Percentiles rank a stretch among this genome's conserved stretches.
Evolutionary conservation across 371 early-diverging fungal species (phyloP).

Genomic region (Saksenaea vasiformis): DNA sequence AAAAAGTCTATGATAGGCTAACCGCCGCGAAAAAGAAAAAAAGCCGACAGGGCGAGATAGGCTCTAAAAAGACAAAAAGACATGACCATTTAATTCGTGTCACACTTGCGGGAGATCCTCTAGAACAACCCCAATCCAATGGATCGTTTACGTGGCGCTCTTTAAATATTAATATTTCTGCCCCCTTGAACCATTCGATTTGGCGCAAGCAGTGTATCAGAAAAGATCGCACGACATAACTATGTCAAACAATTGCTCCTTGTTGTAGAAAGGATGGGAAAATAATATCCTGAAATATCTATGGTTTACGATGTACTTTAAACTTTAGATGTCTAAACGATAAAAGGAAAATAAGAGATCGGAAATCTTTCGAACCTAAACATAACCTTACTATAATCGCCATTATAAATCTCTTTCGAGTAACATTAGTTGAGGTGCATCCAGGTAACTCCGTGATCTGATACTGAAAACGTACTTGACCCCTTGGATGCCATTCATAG

Average conservation of each 20-base stretch:
- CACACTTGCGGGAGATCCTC: neutral
- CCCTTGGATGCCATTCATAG: too few species aligned
- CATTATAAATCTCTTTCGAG: neutral
- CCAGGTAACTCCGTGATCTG: too few species aligned
- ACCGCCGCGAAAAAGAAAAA: too few species aligned
- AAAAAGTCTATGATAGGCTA: too few species aligned
- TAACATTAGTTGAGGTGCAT: neutral
- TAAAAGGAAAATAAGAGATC: neutral
- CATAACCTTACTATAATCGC: neutral
- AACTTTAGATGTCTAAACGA: neutral
- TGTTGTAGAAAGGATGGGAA: neutral
- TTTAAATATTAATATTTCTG: neutral
- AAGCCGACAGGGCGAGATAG: too few species aligned
- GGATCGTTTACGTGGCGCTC: neutral
- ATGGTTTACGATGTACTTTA: neutral
- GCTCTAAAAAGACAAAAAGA: neutral
- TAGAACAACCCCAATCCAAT: slow-evolving; percentile 6
- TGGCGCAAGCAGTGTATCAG: too few species aligned
- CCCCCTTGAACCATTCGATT: neutral
- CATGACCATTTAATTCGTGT: slow-evolving; percentile 3
- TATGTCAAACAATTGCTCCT: neutral
- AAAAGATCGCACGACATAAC: too few species aligned
- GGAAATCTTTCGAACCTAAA: neutral
- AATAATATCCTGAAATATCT: neutral
- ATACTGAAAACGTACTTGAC: too few species aligned